These are phyloP conservation scores for Sicyos edulis DNA, from an alignment of 306 rosid species.

Conservation along the genomic window DNA sequence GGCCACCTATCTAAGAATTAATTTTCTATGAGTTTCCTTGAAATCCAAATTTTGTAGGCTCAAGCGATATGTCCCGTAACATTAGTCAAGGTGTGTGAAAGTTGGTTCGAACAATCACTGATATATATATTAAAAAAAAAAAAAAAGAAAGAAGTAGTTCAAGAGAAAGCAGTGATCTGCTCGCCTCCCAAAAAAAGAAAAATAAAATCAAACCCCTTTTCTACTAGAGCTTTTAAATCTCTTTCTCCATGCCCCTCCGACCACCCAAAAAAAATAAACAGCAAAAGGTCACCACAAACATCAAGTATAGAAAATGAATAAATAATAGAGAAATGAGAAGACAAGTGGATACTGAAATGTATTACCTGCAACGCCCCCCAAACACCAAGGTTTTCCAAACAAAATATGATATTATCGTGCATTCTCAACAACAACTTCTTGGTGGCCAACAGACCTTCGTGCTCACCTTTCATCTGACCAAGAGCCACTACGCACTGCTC, in stretches of 20 bases:
- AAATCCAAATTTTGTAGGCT: too few species aligned
- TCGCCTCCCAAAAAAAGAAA: background rate
- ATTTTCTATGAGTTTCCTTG: too few species aligned
- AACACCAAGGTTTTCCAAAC: conserved; percentile 69
- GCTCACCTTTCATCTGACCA: conserved; percentile 36
- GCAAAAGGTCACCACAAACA: background rate
- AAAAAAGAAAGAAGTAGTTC: too few species aligned
- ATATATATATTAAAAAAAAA: too few species aligned
- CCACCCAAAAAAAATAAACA: background rate
- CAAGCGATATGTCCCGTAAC: too few species aligned
- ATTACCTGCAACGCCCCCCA: conserved; percentile 85
- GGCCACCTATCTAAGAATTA: too few species aligned
- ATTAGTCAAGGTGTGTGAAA: too few species aligned
- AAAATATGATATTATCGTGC: conserved; percentile 65
- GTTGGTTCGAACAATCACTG: too few species aligned
- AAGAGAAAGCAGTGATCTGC: background rate
- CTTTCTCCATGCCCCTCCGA: background rate
- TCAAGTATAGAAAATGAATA: background rate
- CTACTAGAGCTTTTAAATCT: background rate
- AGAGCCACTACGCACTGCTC: conserved; percentile 58
- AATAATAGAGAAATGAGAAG: conserved; percentile 17
- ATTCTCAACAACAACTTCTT: conserved; percentile 58
- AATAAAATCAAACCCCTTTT: background rate
- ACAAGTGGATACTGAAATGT: conserved; percentile 15
- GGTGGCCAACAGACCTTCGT: conserved; percentile 44